Evolutionary conservation across 108 stramenopile genomes (phyloP).

Genomic region (Nitzschia palea): DNA sequence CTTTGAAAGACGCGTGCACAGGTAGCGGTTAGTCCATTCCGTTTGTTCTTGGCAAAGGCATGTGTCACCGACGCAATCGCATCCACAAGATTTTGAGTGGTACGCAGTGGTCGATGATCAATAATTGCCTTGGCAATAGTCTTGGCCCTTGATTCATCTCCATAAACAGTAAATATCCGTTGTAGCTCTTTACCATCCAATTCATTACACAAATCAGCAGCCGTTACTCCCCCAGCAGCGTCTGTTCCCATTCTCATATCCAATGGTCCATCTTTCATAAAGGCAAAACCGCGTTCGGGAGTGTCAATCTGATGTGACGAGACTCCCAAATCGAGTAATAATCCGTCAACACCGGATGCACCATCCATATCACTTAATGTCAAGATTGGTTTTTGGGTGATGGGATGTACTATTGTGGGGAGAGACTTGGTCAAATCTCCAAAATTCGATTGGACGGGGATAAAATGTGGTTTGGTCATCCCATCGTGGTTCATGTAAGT

Average conservation of each 20-base stretch:
- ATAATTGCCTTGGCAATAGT: conserved; percentile 78
- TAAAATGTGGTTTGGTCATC: conserved; percentile 39
- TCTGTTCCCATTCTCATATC: conserved; percentile 91
- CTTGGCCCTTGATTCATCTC: conserved; percentile 82
- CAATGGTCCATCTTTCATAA: conserved; percentile 90
- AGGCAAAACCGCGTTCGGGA: conserved; percentile 89
- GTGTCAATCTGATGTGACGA: conserved; percentile 93
- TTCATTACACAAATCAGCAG: conserved; percentile 89
- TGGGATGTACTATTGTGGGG: conserved; percentile 41
- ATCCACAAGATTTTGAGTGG: conserved; percentile 74
- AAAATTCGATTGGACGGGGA: conserved; percentile 70
- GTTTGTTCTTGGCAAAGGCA: conserved; percentile 62
- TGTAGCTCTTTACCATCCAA: conserved; percentile 74
- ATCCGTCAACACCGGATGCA: conserved; percentile 77
- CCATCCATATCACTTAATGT: conserved; percentile 13
- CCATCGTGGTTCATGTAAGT: conserved; percentile 53
- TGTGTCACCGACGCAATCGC: conserved; percentile 80
- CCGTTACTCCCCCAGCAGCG: conserved; percentile 48
- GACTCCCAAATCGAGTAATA: conserved; percentile 92
- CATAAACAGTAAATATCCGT: conserved; percentile 71
- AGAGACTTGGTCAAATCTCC: conserved; percentile 50
- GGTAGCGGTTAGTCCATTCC: conserved; percentile 78
- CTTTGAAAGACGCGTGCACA: conserved; percentile 88
- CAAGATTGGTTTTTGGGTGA: conserved; percentile 32
- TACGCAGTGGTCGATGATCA: conserved; percentile 64